Percentiles rank a stretch among this genome's conserved stretches.
phyloP scores from a whole-genome alignment of 495 filamentous ascomycete genomes.

The Cenococcum geophilum region DNA sequence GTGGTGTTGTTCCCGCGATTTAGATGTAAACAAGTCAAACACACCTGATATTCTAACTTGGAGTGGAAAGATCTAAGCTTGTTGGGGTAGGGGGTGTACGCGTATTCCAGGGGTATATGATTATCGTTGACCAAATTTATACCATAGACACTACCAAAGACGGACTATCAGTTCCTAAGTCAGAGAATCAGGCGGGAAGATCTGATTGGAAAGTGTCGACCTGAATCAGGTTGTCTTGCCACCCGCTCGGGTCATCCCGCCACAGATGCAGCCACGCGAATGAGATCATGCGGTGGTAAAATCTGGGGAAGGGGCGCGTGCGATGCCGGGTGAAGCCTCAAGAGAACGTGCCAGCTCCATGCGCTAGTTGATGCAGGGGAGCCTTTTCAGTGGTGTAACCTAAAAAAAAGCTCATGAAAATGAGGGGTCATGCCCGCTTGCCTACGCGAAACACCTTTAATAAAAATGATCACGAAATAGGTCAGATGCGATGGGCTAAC shows the following conservation, averaged over 20 bases:
- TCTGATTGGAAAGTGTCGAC: no score
- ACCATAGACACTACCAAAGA: no score
- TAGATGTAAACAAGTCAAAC: no score
- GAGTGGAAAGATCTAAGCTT: no score
- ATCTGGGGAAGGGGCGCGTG: background rate
- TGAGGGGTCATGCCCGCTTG: background rate
- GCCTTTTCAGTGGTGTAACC: background rate
- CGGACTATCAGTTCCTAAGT: no score
- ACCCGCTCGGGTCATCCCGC: background rate
- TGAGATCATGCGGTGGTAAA: background rate
- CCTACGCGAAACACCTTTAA: background rate
- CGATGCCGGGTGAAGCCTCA: background rate
- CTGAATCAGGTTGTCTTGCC: no score
- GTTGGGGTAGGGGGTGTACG: no score
- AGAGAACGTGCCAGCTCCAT: background rate
- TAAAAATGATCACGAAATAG: background rate
- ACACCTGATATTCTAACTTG: no score
- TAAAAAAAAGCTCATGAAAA: background rate
- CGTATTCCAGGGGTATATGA: no score
- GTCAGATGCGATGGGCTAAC: background rate
- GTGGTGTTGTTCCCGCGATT: no score
- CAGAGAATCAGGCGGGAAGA: no score
- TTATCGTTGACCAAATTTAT: no score
- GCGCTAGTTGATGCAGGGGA: background rate
- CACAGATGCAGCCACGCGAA: background rate